Evolutionary conservation across 805 yeast species (phyloP).

Genomic region (Suhomyces canberraensis): DNA sequence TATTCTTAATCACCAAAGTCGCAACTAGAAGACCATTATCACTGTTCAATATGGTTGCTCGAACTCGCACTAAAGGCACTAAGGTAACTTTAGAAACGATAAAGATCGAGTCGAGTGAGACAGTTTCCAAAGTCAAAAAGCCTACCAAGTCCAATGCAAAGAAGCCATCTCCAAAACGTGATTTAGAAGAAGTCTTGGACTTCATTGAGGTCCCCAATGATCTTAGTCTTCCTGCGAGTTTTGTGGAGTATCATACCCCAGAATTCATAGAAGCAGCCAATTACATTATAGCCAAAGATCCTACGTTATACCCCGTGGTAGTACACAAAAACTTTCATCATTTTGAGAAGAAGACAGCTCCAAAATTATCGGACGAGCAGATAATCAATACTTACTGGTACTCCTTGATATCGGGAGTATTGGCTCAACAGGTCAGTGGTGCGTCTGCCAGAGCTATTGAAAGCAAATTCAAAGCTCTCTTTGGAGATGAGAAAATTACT

Average conservation of each 20-base stretch:
- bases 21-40: no score
- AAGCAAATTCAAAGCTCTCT: slow-evolving; percentile 37
- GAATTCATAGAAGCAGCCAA: slow-evolving; percentile 32
- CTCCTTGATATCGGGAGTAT: slow-evolving; percentile 40
- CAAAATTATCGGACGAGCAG: slow-evolving; percentile 9
- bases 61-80: no score
- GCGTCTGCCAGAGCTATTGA: slow-evolving; percentile 72
- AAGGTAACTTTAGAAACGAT: no score
- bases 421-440: slow-evolving; percentile 77
- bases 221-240: slow-evolving; percentile 21
- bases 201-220: slow-evolving; percentile 8
- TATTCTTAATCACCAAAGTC: no score
- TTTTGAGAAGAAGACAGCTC: slow-evolving; percentile 12
- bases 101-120: not conserved
- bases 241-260: slow-evolving; percentile 28
- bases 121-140: slow-evolving; percentile 1
- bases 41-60: no score
- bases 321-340: slow-evolving; percentile 26
- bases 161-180: slow-evolving; percentile 3
- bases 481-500: slow-evolving; percentile 43
- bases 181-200: slow-evolving; percentile 9
- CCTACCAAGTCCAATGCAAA: not conserved
- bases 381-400: slow-evolving; percentile 34
- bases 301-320: slow-evolving; percentile 32
- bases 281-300: slow-evolving; percentile 29